Evolutionary conservation across 768 basidiomycete genomes (phyloP).

Genomic region (Gloeopeniophorella convolvens): DNA sequence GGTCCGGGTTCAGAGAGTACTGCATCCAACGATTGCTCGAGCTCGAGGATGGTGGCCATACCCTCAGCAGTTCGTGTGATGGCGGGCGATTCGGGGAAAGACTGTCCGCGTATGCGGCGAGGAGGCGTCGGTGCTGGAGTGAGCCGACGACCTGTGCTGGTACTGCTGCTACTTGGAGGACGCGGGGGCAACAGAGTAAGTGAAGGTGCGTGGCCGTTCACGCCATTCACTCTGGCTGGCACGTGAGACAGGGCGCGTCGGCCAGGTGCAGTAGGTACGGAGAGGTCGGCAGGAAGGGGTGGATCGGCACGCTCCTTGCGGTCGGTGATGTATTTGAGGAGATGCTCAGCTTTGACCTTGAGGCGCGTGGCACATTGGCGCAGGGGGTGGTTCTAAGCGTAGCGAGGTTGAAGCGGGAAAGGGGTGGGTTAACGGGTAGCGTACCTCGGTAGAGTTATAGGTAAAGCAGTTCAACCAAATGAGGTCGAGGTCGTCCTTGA

Average conservation of each 20-base stretch:
- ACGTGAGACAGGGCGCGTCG: slow-evolving; percentile 30
- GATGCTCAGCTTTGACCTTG: slow-evolving; percentile 74
- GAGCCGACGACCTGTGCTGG: slow-evolving; percentile 7
- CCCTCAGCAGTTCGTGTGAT: slow-evolving; percentile 63
- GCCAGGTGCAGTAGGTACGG: slow-evolving; percentile 20
- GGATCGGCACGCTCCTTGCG: slow-evolving; percentile 75
- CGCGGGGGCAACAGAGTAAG: slow-evolving; percentile 36
- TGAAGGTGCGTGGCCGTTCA: slow-evolving; percentile 39
- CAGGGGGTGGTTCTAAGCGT: slow-evolving; percentile 74
- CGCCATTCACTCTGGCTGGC: slow-evolving; percentile 27
- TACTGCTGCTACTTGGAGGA: slow-evolving; percentile 22
- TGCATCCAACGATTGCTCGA: slow-evolving; percentile 47
- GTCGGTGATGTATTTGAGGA: slow-evolving; percentile 87
- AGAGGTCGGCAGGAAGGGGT: slow-evolving; percentile 44
- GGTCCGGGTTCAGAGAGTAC: slow-evolving; percentile 16
- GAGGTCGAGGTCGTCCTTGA: slow-evolving; percentile 88
- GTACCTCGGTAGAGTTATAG: slow-evolving; percentile 87
- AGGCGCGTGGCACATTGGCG: slow-evolving; percentile 76
- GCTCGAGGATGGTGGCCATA: slow-evolving; percentile 61
- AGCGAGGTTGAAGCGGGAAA: slow-evolving; percentile 5
- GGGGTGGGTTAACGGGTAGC: slow-evolving; percentile 27
- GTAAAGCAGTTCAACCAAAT: slow-evolving; percentile 95
- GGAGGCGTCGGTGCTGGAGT: slow-evolving; percentile 19
- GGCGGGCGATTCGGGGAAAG: slow-evolving; percentile 63
- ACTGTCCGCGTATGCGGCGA: slow-evolving; percentile 34